Evolutionary conservation across 2,329 filamentous ascomycete species (phyloP), one percentile per base, ranked within the genome.

Genomic region (Aurifilum marmelostoma): DNA sequence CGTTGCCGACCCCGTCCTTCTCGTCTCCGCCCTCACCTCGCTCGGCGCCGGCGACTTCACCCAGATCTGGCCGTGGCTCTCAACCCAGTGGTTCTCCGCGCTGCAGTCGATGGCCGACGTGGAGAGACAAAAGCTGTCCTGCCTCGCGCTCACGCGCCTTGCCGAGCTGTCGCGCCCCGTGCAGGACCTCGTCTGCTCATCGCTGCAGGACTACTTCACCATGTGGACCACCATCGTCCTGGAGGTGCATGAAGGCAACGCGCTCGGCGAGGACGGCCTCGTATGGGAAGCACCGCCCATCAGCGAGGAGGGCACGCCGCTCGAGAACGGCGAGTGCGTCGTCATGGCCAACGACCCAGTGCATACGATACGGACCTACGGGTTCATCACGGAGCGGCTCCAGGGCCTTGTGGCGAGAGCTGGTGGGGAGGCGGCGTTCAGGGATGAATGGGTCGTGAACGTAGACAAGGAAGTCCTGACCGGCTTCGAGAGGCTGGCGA

Each of bases 141-240:
- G 90, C 34, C 82, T 96, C 4, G 91, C 88, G 0, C 83, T 95
- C 18, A 94, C 92, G 1, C 87, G 91, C 3, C 81, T 96, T 1
- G 80, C 93, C 16, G 90, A 93, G 76, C 83, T 91, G 1, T 83
- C 85, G 0, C 84, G 86, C 34, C 84, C 84, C 0, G 80, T 87
- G 75, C 85, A 86, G 70, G 83, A 86, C 0, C 85, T 91, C 66
- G 83, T 88, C 2, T 79, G 93, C 5, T 75, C 78, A 1, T 85
- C 84, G 50, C 81, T 96, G 67, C 92, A 96, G 77, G 90, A 90
- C 74, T 89, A 92, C 74, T 88, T 96, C 74, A 84, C 85, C 1
- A 85, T 94, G 80, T 96, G 92, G 92, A 92, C 90, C 1, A 87
- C 86, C 72, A 85, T 92, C 1, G 81, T 94, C 39, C 80, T 80